A percentile compares a stretch with the other conserved stretches of the same genome.
phyloP scores from a whole-genome alignment of 1,284 basidiomycete species.

The Ganoderma resinaceum region DNA sequence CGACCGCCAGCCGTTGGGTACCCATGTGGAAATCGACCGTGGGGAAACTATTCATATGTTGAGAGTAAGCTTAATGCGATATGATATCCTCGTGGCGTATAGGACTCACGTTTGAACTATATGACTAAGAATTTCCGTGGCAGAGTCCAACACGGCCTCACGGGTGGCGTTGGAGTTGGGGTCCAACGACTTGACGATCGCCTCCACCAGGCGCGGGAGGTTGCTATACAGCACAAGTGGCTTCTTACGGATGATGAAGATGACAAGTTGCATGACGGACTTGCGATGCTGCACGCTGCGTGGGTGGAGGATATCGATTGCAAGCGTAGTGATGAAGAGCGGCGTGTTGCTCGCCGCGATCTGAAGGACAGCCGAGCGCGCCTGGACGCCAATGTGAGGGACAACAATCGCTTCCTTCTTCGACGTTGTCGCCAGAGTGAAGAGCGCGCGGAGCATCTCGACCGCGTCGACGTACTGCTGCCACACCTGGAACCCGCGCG shows the following conservation, averaged over 20 bases:
- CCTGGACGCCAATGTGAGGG: slow-evolving; percentile 70
- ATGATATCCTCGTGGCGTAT: background rate
- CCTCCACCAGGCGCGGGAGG: slow-evolving; percentile 89
- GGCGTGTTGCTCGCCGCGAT: slow-evolving; percentile 88
- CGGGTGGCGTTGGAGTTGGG: slow-evolving; percentile 86
- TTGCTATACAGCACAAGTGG: slow-evolving; percentile 88
- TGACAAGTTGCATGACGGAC: slow-evolving; percentile 92
- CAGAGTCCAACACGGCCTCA: slow-evolving; percentile 89
- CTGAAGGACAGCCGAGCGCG: slow-evolving; percentile 83
- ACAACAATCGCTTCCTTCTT: slow-evolving; percentile 73
- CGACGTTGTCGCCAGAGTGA: slow-evolving; percentile 77
- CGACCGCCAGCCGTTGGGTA: slow-evolving; percentile 90
- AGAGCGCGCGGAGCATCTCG: slow-evolving; percentile 87
- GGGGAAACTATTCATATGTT: slow-evolving; percentile 71
- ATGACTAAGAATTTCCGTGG: slow-evolving; percentile 92
- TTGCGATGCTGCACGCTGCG: slow-evolving; percentile 82
- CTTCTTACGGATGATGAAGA: slow-evolving; percentile 93
- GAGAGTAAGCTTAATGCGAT: background rate
- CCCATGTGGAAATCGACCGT: slow-evolving; percentile 90
- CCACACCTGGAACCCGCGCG: slow-evolving; percentile 92
- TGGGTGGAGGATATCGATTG: slow-evolving; percentile 89
- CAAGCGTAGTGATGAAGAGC: slow-evolving; percentile 95
- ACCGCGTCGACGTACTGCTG: slow-evolving; percentile 94
- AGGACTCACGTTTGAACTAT: slow-evolving; percentile 83
- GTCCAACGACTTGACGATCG: slow-evolving; percentile 96